These are phyloP conservation scores for Athelia psychrophila DNA, from an alignment of 1,284 basidiomycete genomes.

Conservation along the genomic window DNA sequence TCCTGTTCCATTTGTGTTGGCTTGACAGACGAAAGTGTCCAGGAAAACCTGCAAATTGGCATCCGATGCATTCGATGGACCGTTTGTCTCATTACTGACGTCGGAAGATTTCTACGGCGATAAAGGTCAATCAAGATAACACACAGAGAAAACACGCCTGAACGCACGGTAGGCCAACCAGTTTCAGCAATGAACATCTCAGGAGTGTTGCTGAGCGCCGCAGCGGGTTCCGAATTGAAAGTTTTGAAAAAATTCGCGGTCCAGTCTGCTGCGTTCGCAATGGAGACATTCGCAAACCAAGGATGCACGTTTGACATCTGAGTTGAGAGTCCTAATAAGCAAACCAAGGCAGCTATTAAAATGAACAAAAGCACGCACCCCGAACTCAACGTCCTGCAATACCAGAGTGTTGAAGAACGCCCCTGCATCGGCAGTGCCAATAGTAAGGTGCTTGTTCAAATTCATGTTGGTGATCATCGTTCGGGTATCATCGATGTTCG, in stretches of 20 bases:
- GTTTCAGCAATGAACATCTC: conserved; percentile 88
- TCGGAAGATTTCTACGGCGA: conserved; percentile 53
- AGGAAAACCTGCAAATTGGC: conserved; percentile 78
- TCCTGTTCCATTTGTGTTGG: conserved; percentile 76
- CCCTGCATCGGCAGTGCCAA: conserved; percentile 93
- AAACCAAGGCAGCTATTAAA: conserved; percentile 3
- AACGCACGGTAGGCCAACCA: conserved; percentile 82
- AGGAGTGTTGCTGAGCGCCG: conserved; percentile 42
- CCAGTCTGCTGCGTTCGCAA: conserved; percentile 64
- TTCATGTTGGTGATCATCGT: conserved; percentile 50
- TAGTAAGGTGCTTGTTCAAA: conserved; percentile 55
- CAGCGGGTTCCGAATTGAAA: conserved; percentile 41
- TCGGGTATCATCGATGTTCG: conserved; percentile 66
- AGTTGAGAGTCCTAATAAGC: conserved; percentile 2
- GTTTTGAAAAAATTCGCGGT: conserved; percentile 33
- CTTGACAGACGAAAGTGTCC: conserved; percentile 84
- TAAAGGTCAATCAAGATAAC: background rate
- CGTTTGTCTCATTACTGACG: conserved; percentile 53
- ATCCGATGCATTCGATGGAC: conserved; percentile 64
- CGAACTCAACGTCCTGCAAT: conserved; percentile 72
- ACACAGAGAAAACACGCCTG: background rate
- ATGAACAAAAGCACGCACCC: conserved; percentile 36
- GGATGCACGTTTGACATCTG: conserved; percentile 84
- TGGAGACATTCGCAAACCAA: conserved; percentile 76
- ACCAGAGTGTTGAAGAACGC: conserved; percentile 78